Evolutionary conservation across 495 filamentous ascomycete species (phyloP).

Genomic region (Podospora appendiculata): DNA sequence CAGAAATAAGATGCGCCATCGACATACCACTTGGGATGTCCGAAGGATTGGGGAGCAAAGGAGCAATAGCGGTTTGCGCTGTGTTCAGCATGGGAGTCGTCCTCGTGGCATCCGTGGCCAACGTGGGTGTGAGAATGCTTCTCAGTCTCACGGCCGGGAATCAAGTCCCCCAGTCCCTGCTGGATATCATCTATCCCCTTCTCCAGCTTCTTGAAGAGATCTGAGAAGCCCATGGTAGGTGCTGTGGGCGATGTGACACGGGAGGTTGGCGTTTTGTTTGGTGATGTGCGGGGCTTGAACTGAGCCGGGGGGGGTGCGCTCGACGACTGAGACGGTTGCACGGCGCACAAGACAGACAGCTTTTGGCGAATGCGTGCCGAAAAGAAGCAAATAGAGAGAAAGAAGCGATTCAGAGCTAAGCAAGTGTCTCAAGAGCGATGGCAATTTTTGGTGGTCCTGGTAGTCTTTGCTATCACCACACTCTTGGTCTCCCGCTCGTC

Average conservation of each 20-base stretch:
- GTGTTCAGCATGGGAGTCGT: slow-evolving; percentile 22
- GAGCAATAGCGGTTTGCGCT: slow-evolving; percentile 67
- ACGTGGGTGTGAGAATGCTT: slow-evolving; percentile 34
- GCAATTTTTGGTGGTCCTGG: too few species aligned
- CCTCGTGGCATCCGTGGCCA: slow-evolving; percentile 21
- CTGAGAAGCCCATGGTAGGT: background rate
- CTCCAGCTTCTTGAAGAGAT: slow-evolving; percentile 18
- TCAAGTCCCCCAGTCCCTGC: slow-evolving; percentile 18
- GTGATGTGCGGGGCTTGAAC: background rate
- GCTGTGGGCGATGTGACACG: background rate
- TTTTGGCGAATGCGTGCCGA: too few species aligned
- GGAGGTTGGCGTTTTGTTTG: background rate
- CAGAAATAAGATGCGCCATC: slow-evolving; percentile 90
- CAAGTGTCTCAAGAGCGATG: too few species aligned
- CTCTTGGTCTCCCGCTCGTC: background rate
- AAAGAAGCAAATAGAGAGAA: too few species aligned
- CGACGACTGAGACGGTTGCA: too few species aligned
- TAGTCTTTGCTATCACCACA: too few species aligned
- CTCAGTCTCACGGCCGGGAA: slow-evolving; percentile 21
- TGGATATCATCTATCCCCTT: slow-evolving; percentile 7
- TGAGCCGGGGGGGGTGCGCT: too few species aligned
- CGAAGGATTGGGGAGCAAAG: slow-evolving; percentile 80
- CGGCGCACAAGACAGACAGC: too few species aligned
- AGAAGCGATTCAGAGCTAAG: too few species aligned
- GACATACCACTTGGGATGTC: slow-evolving; percentile 92